These are phyloP conservation scores for Angomonas ambiguus DNA, from an alignment of 208 protist species.

Conservation along the genomic window DNA sequence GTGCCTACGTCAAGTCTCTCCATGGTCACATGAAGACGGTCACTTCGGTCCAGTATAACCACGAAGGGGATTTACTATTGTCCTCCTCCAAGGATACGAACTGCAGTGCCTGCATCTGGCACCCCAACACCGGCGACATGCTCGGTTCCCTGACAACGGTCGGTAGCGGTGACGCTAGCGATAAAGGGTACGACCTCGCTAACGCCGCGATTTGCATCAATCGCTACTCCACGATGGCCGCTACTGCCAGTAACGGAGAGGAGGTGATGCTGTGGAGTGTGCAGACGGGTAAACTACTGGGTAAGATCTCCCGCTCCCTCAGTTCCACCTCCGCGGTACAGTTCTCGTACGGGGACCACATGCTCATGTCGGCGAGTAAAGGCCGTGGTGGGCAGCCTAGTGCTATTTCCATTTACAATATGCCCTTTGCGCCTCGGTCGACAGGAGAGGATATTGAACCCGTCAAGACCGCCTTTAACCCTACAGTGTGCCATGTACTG, in stretches of 20 bases:
- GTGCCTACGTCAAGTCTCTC: slow-evolving; percentile 53
- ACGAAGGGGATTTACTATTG: slow-evolving; percentile 97
- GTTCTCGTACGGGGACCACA: slow-evolving; percentile 89
- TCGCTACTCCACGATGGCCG: slow-evolving; percentile 76
- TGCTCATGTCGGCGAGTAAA: slow-evolving; percentile 91
- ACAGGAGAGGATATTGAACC: slow-evolving; percentile 57
- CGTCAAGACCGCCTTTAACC: slow-evolving; percentile 57
- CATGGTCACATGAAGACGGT: slow-evolving; percentile 90
- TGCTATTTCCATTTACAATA: slow-evolving; percentile 87
- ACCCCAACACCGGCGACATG: slow-evolving; percentile 90
- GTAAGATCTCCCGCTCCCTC: slow-evolving; percentile 33
- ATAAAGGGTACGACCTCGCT: slow-evolving; percentile 80
- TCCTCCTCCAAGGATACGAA: slow-evolving; percentile 91
- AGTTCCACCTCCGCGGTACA: slow-evolving; percentile 73
- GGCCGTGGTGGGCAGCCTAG: slow-evolving; percentile 65
- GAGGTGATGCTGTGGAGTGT: slow-evolving; percentile 88
- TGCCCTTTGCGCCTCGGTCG: slow-evolving; percentile 61
- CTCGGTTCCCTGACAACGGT: slow-evolving; percentile 96
- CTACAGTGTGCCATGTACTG: slow-evolving; percentile 47
- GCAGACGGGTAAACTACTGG: slow-evolving; percentile 86
- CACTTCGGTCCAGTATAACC: slow-evolving; percentile 95
- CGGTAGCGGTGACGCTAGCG: slow-evolving; percentile 27
- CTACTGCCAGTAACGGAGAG: slow-evolving; percentile 72
- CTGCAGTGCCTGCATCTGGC: slow-evolving; percentile 89
- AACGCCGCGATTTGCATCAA: slow-evolving; percentile 94